A percentile compares a stretch with the other conserved stretches of the same genome.
phyloP scores from a whole-genome alignment of 2,329 filamentous ascomycete species.

The Cladosporium sphaerospermum region DNA sequence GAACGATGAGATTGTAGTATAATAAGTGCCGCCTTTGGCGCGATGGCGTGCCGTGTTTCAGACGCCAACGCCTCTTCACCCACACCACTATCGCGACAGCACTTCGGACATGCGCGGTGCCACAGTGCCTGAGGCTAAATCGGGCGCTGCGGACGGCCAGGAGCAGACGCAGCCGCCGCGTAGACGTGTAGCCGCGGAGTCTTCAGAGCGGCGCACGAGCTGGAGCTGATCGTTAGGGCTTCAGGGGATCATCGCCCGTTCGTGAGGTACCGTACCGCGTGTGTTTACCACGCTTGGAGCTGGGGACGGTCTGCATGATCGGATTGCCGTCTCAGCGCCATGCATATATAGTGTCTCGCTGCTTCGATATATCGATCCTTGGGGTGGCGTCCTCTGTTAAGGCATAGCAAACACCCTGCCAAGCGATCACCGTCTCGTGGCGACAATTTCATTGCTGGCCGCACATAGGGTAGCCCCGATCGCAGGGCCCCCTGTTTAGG shows the following conservation, averaged over 20 bases:
- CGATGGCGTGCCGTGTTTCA: constrained; percentile 6
- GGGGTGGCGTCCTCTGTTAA: background rate
- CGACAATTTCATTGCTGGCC: background rate
- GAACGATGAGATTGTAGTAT: background rate
- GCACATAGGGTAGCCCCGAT: background rate
- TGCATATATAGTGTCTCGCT: background rate
- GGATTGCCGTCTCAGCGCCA: background rate
- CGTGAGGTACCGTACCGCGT: background rate
- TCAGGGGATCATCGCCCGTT: background rate
- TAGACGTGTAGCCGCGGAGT: background rate
- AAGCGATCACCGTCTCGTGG: background rate
- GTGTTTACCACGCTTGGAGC: background rate
- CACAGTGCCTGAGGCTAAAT: background rate
- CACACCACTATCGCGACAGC: background rate
- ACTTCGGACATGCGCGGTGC: background rate
- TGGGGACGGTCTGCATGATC: background rate
- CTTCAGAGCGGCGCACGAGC: background rate
- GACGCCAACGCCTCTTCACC: background rate
- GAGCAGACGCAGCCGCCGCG: background rate
- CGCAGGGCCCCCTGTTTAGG: background rate
- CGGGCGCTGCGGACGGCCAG: background rate
- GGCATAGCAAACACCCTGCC: background rate
- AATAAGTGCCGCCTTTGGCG: background rate
- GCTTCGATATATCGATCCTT: background rate
- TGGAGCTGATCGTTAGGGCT: background rate